Evolutionary conservation across 2,329 filamentous ascomycete species (phyloP), one percentile per base, ranked within the genome.

Genomic region (Colletotrichum sp.): DNA sequence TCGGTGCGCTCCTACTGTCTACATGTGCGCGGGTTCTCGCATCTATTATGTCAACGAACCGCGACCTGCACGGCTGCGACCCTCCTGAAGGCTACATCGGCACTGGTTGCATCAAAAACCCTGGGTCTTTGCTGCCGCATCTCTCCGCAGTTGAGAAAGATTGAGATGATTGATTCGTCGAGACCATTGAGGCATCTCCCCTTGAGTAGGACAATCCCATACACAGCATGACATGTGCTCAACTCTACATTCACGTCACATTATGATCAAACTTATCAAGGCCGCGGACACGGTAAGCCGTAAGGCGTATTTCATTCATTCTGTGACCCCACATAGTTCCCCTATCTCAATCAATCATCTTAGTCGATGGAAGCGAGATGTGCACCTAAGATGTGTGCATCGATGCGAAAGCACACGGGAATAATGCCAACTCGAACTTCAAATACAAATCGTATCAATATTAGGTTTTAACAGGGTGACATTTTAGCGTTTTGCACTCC

Each of bases 281-380:
- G 30, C 4, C 30, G 9, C 30, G 4, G 3, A 10, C 9, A 10
- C 30, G 3, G 43, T 48, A n/a, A 12, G 3, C 12, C 1, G 0
- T 13, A 2, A 48, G 43, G 43, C 10, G n/a, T 12, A 7, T 10
- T 4, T 48, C 3, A 21, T 13, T 21, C 10, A 21, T 48, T 21
- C 9, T 21, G 6, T 21, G 5, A 3, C 6, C n/a, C 13, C n/a
- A 48, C n/a, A 6, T 21, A 13, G 5, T 24, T 24, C 6, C 10
- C 7, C 6, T 13, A n/a, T 48, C 3, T 21, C 43, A 48, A 48
- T 8, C 10, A 48, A 4, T 7, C 13, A 21, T 6, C 43, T 43
- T 43, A 4, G 3, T 39, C 4, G 16, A 18, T 43, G 16, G 9
- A 18, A 5, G 36, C 16, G 7, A 39, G 7, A 43, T 43, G 0